Evolutionary conservation across 2,329 filamentous ascomycete genomes (phyloP), one percentile per base, ranked within the genome.

Genomic region (Trichoderma oligosporum): DNA sequence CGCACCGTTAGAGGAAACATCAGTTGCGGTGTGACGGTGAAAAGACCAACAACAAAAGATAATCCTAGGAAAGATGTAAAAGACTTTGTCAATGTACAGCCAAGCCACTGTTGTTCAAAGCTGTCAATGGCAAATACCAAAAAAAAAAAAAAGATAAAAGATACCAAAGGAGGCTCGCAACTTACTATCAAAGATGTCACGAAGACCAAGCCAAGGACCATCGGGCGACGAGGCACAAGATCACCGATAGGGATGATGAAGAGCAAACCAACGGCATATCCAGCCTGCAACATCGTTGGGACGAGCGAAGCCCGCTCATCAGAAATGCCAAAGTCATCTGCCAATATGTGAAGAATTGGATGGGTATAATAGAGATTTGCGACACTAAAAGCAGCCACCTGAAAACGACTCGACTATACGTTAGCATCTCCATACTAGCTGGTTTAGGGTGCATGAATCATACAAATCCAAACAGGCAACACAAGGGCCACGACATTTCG

Each of bases 351-450:
- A 22, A 93, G 74, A 45, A 93, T 88, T 0, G 89, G 88, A 65
- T 92, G 88, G 59, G 82, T 89, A 71, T 93, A 91, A 73, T 93
- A 93, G 3, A 93, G 75, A 63, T 92, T 92, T 16, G 88, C 88
- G 6, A 92, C 89, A 0, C 87, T 89, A 62, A 90, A 84, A 4
- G 84, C 80, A 0, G 75, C 73, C 14, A 58, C 39, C 55, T 57
- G 14, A 31, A 35, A 25, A 16, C 8, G 18, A 35, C 12, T n/a
- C 29, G n/a, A 25, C 14, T 7, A n/a, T 39, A 22, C 7, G 35
- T 57, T 27, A 57, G 45, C 55, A 44, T 42, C 51, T 18, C 27
- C 22, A 35, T 25, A 5, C 8, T 4, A 11, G 22, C 11, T 12
- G 16, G 12, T 47, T 27, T 7, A 42, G 44, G 16, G 14, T 14